Percentiles rank a stretch among this genome's conserved stretches.
These are phyloP conservation scores for Theobroma cacao DNA, from an alignment of 345 rosid genomes.

Conservation along the genomic window DNA sequence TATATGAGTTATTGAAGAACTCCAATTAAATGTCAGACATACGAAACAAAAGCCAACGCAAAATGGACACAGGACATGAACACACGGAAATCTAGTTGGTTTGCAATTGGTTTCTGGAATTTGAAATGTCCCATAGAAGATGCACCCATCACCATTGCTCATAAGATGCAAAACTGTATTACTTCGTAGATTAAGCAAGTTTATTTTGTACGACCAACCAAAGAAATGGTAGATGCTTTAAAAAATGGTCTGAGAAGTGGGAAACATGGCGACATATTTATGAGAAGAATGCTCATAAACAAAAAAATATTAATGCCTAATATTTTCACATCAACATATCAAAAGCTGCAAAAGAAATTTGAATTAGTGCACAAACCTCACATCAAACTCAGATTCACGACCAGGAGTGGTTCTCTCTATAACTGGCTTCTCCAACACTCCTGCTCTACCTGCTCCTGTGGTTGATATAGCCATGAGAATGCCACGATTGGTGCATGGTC, in stretches of 20 bases:
- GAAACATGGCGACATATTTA: not conserved
- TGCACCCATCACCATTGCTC: not conserved
- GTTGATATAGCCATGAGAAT: constrained; percentile 51
- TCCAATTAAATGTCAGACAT: not conserved
- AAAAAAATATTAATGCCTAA: not conserved
- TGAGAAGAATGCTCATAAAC: not conserved
- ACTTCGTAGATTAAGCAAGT: too few relatives aligned
- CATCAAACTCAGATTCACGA: constrained; percentile 75
- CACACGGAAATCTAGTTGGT: not conserved
- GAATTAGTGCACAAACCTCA: constrained; percentile 38
- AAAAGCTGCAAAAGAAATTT: not conserved
- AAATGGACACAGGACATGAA: not conserved
- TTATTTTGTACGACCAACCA: not conserved
- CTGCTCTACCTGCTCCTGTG: constrained; percentile 55
- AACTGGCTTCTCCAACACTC: constrained; percentile 66
- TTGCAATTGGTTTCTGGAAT: not conserved
- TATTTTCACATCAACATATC: not conserved
- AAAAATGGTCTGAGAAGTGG: not conserved
- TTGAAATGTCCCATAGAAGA: not conserved
- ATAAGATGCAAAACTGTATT: not conserved
- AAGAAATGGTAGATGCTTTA: not conserved
- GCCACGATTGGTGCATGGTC: constrained; percentile 49
- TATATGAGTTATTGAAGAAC: not conserved
- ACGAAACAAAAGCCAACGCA: not conserved
- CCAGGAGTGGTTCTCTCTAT: constrained; percentile 70